phyloP scores from a whole-genome alignment of 2,329 filamentous ascomycete genomes.

The Monosporascus ibericus region DNA sequence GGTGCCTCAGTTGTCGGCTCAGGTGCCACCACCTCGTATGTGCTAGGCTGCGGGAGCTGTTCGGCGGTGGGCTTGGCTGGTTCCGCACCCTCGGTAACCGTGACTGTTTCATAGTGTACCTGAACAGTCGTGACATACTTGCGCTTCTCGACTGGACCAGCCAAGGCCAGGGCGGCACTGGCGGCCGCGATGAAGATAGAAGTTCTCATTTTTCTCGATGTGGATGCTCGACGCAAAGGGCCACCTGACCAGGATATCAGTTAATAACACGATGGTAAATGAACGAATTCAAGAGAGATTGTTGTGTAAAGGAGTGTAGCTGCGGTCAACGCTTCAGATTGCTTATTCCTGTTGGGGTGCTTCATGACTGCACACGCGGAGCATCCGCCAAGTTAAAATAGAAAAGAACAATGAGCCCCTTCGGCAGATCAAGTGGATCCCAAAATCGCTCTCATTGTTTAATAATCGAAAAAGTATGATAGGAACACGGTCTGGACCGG shows the following conservation, averaged over 20 bases:
- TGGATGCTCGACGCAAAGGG: constrained; percentile 4
- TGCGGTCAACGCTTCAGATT: constrained; percentile 1
- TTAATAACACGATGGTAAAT: background rate
- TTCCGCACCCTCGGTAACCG: constrained; percentile 26
- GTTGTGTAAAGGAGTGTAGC: constrained; percentile 5
- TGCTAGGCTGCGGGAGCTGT: constrained; percentile 8
- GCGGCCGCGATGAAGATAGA: constrained; percentile 29
- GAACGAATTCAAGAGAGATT: constrained; percentile 4
- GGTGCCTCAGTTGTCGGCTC: constrained; percentile 1
- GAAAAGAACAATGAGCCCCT: background rate
- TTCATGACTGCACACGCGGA: constrained; percentile 2
- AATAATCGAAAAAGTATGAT: background rate
- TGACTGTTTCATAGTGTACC: constrained; percentile 25
- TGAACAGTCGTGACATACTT: constrained; percentile 27
- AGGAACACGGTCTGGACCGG: background rate
- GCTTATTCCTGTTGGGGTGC: background rate
- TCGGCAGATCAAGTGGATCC: background rate
- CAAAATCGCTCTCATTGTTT: constrained; percentile 4
- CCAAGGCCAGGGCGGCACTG: constrained; percentile 27
- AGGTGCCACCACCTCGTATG: background rate
- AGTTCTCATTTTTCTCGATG: constrained; percentile 31
- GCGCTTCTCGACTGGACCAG: constrained; percentile 27
- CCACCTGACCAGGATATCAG: background rate
- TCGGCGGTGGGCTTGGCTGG: constrained; percentile 11
- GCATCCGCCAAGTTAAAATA: background rate